Evolutionary conservation across 2,329 filamentous ascomycete species (phyloP).

Genomic region (Monosporascus sp.): DNA sequence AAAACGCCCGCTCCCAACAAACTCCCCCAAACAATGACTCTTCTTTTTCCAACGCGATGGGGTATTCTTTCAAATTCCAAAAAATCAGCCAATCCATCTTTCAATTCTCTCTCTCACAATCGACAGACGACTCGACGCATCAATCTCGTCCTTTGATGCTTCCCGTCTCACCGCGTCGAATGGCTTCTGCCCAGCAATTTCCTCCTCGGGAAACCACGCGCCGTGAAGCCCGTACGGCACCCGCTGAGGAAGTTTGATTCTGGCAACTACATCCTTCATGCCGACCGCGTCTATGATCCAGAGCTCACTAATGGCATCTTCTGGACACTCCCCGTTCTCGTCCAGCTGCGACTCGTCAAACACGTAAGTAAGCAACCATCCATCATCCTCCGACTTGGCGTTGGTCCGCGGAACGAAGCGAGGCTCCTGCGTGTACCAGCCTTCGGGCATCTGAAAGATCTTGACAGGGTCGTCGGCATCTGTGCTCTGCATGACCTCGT

Average conservation of each 20-base stretch:
- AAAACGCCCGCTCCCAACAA: no score
- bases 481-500: constrained; percentile 42
- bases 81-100: constrained; percentile 17
- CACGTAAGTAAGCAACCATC: constrained; percentile 62
- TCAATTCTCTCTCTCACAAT: constrained; percentile 19
- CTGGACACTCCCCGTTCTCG: constrained; percentile 37
- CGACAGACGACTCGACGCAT: constrained; percentile 18
- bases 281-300: constrained; percentile 62
- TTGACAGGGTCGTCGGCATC: constrained; percentile 51
- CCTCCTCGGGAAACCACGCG: constrained; percentile 51
- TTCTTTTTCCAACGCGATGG: not conserved
- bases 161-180: constrained; percentile 16
- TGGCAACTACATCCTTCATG: constrained; percentile 57
- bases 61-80: not conserved
- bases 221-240: constrained; percentile 68
- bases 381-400: constrained; percentile 53
- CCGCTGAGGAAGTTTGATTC: constrained; percentile 56
- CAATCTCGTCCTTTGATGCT: constrained; percentile 11
- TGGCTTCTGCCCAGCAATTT: constrained; percentile 43
- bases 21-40: not conserved
- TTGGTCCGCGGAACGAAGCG: constrained; percentile 52
- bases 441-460: constrained; percentile 55
- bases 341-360: constrained; percentile 64
- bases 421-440: constrained; percentile 62
- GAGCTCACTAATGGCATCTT: constrained; percentile 50